Percentiles rank a stretch among this genome's conserved stretches.
Evolutionary conservation across 805 yeast genomes (phyloP).

Genomic region (Scheffersomyces lignosus): DNA sequence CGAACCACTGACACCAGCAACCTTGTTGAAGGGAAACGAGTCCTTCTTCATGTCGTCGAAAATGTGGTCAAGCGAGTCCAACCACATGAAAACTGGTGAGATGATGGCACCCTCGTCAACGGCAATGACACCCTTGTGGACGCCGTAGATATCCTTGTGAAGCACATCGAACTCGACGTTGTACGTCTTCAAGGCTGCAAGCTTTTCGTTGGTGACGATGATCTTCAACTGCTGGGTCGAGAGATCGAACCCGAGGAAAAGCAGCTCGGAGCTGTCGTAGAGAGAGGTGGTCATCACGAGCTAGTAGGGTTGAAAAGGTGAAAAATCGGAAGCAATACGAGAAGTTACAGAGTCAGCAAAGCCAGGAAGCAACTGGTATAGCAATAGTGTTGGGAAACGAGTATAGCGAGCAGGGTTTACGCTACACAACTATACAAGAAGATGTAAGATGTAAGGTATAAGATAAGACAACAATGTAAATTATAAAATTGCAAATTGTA

Average conservation of each 20-base stretch:
- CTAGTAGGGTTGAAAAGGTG: too few species aligned
- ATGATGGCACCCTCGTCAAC: constrained; percentile 59
- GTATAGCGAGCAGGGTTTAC: too few species aligned
- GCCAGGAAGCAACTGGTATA: too few species aligned
- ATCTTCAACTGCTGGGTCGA: constrained; percentile 89
- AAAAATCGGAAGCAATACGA: too few species aligned
- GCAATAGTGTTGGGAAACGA: too few species aligned
- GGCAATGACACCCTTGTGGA: constrained; percentile 71
- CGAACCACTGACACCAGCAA: constrained; percentile 75
- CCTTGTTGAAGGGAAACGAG: constrained; percentile 56
- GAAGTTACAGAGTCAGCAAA: too few species aligned
- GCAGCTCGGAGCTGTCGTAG: background rate
- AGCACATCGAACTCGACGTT: constrained; percentile 72
- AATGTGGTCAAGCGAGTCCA: constrained; percentile 73
- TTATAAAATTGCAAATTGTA: too few species aligned
- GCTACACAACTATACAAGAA: too few species aligned
- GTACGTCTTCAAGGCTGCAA: constrained; percentile 56
- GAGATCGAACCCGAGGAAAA: constrained; percentile 74
- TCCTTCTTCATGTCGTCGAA: constrained; percentile 51
- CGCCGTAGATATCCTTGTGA: constrained; percentile 54
- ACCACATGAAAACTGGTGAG: constrained; percentile 89
- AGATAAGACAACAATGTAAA: too few species aligned
- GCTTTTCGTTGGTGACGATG: constrained; percentile 55
- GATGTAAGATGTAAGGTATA: too few species aligned
- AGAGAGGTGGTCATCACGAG: constrained; percentile 1